These are phyloP conservation scores for Mallotus nudiflorus DNA, from an alignment of 345 rosid genomes.

Conservation along the genomic window DNA sequence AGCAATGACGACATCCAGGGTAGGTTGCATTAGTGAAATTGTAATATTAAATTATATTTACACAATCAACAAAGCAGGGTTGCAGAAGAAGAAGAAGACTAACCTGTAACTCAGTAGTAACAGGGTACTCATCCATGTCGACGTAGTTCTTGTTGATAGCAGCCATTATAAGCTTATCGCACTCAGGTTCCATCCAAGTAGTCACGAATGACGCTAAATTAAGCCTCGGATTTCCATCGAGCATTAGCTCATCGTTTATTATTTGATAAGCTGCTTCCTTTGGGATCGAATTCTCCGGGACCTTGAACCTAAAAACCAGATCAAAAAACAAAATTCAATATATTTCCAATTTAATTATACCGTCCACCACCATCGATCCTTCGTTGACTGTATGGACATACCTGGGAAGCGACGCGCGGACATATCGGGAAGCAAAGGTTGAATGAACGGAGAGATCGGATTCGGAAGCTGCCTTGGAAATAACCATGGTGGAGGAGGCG, in stretches of 20 bases:
- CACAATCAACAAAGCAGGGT: too few relatives aligned
- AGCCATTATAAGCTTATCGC: conserved; percentile 35
- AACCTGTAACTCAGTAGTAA: conserved; percentile 38
- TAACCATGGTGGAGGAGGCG: conserved; percentile 12
- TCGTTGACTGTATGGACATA: background rate
- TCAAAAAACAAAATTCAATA: background rate
- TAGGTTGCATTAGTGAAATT: too few relatives aligned
- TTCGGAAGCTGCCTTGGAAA: conserved; percentile 22
- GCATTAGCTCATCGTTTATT: conserved; percentile 37
- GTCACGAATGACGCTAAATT: conserved; percentile 37
- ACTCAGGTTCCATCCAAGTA: conserved; percentile 40
- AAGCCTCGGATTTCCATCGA: conserved; percentile 38
- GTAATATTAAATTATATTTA: too few relatives aligned
- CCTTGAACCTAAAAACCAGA: conserved; percentile 19
- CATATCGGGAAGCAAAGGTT: conserved; percentile 32
- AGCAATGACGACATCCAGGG: too few relatives aligned
- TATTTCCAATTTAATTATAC: too few relatives aligned
- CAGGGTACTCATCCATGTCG: conserved; percentile 39
- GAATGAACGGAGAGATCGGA: conserved; percentile 27
- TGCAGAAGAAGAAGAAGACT: too few relatives aligned
- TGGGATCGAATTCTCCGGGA: conserved; percentile 31
- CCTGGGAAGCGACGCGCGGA: conserved; percentile 28
- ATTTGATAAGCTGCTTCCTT: conserved; percentile 39
- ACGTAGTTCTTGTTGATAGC: conserved; percentile 35
- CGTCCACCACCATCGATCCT: too few relatives aligned